Evolutionary conservation across 2,329 filamentous ascomycete species (phyloP), one percentile per base, ranked within the genome.

Genomic region (Aureobasidium pullulans): DNA sequence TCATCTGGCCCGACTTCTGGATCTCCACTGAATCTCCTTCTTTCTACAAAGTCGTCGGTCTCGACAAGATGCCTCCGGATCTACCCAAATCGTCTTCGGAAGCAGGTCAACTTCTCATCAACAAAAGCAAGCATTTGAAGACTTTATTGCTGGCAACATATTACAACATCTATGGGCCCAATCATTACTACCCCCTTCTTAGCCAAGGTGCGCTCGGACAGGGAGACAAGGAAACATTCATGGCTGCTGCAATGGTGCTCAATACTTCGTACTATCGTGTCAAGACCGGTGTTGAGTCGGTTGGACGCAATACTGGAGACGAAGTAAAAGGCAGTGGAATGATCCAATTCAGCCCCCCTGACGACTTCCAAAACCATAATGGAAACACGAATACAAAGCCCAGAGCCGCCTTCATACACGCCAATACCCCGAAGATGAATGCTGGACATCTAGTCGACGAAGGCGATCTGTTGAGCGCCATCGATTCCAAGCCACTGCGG

Each of bases 191-290:
- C 60, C 71, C 72, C 0, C 66, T 80, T 1, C 68, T 78, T 5
- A 76, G 73, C 3, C 77, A 79, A 64, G 77, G 77, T 32, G 77
- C 73, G 7, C 69, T 74, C 0, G 78, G 78, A 13, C 72, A 79
- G 65, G 78, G 78, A 11, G 78, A 80, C 66, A 80, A 80, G 64
- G 78, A 80, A 64, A 80, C 77, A 0, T 80, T 80, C 63, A 66
- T 77, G 19, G 69, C 74, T 4, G 77, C 77, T 5, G 76, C 78
- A 8, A 62, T 72, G 4, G 74, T 69, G 9, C 65, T 77, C 1
- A 64, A 68, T 4, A 67, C 72, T 7, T 64, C 72, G 2, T 77
- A 73, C 63, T 76, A 78, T 62, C 69, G 73, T 34, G 76, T 79
- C 48, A 57, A 57, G 37, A 39, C 60, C 16, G 52, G 54, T 10